A percentile compares a stretch with the other conserved stretches of the same genome.
phyloP scores from a whole-genome alignment of 1,284 basidiomycete species.

The Boletus semigastroideus region DNA sequence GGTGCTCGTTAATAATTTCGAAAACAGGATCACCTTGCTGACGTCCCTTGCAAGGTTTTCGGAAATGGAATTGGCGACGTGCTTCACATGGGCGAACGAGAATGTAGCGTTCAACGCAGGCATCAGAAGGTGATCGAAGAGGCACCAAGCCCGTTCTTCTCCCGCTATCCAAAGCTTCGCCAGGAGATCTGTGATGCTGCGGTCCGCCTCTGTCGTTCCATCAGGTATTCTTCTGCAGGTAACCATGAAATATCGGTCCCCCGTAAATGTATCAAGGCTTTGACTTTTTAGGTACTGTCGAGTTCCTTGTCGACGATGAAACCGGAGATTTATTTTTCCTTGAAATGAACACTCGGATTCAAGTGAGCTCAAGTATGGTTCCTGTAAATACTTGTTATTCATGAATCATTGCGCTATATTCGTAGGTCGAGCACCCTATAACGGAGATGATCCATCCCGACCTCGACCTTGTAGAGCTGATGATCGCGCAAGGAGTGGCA shows the following conservation, averaged over 20 bases:
- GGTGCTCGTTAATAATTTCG: slow-evolving; percentile 31
- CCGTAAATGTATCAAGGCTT: neutral
- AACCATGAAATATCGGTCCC: neutral
- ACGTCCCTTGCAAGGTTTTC: slow-evolving; percentile 46
- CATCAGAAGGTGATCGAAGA: slow-evolving; percentile 80
- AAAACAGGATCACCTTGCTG: neutral
- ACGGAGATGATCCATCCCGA: slow-evolving; percentile 59
- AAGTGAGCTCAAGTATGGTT: slow-evolving; percentile 37
- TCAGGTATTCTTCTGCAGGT: slow-evolving; percentile 64
- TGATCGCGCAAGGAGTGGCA: slow-evolving; percentile 56
- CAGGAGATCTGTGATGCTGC: slow-evolving; percentile 54
- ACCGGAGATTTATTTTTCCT: slow-evolving; percentile 65
- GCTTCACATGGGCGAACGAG: slow-evolving; percentile 69
- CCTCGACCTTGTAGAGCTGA: slow-evolving; percentile 66
- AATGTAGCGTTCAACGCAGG: slow-evolving; percentile 69
- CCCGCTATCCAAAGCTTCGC: slow-evolving; percentile 40
- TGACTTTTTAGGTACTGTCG: slow-evolving; percentile 56
- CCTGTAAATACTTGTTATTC: neutral
- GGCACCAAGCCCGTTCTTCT: slow-evolving; percentile 55
- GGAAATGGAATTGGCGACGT: slow-evolving; percentile 61
- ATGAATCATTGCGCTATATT: neutral
- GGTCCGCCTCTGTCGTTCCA: slow-evolving; percentile 46
- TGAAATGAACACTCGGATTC: slow-evolving; percentile 74
- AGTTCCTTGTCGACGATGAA: slow-evolving; percentile 63
- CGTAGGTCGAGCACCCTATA: slow-evolving; percentile 67